Percentiles rank a stretch among this genome's conserved stretches.
phyloP scores from a whole-genome alignment of 192 early-diverging fungal species.

The Coemansia sp. region DNA sequence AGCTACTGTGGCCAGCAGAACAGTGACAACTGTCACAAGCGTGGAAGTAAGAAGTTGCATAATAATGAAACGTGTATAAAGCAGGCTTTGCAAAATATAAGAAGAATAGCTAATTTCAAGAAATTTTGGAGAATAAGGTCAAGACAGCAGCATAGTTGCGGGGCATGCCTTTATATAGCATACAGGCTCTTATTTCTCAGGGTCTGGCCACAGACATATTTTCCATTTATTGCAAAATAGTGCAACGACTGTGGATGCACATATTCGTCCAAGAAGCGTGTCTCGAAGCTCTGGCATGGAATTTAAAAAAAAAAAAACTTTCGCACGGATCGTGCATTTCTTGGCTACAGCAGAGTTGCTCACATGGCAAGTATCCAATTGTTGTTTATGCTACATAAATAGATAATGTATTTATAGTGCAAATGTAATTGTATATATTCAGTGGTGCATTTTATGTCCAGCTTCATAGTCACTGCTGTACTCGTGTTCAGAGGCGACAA shows the following conservation, averaged over 20 bases:
- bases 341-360: neutral
- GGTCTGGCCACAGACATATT: neutral
- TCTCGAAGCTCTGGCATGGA: neutral
- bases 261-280: neutral
- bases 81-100: neutral
- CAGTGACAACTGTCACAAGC: neutral
- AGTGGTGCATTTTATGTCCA: too few relatives aligned
- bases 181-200: neutral
- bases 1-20: neutral
- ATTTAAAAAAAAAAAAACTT: neutral
- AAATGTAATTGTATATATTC: too few relatives aligned
- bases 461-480: too few relatives aligned
- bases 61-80: neutral
- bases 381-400: too few relatives aligned
- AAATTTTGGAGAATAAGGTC: neutral
- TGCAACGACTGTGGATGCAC: neutral
- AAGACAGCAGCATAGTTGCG: neutral
- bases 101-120: neutral
- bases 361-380: constrained; percentile 8
- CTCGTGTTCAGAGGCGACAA: too few relatives aligned
- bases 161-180: neutral
- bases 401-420: too few relatives aligned
- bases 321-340: neutral
- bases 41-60: neutral
- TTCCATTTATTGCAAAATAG: neutral